These are phyloP conservation scores for Nothomitra cinnamomea DNA, from an alignment of 2,329 filamentous ascomycete genomes.

Conservation along the genomic window DNA sequence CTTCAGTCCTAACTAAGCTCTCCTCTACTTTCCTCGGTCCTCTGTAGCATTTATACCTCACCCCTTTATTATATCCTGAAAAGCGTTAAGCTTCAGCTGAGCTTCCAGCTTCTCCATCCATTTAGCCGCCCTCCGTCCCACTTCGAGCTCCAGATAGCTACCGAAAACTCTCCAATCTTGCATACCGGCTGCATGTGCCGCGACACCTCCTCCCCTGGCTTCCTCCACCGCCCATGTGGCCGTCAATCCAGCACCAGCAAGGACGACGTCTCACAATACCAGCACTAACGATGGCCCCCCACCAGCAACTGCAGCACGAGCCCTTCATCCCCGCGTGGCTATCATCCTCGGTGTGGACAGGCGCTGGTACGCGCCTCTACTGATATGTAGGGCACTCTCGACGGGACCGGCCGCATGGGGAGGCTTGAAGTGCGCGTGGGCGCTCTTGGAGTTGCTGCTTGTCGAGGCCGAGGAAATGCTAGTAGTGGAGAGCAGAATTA, in stretches of 20 bases:
- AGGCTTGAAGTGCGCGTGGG: conserved; percentile 51
- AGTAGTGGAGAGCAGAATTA: conserved; percentile 32
- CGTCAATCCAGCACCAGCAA: not conserved
- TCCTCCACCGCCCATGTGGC: conserved; percentile 1
- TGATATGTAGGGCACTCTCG: conserved; percentile 55
- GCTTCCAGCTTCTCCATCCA: not conserved
- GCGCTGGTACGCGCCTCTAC: conserved; percentile 56
- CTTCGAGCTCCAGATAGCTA: not conserved
- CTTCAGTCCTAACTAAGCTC: too few species aligned
- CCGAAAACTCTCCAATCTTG: not conserved
- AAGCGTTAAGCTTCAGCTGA: too few species aligned
- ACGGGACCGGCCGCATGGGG: conserved; percentile 55
- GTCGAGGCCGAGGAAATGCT: conserved; percentile 19
- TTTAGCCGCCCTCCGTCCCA: not conserved
- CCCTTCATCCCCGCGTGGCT: conserved; percentile 58
- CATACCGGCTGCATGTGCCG: not conserved
- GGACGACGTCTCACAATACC: not conserved
- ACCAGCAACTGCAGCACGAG: conserved; percentile 13
- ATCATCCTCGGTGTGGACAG: conserved; percentile 58
- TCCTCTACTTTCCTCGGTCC: too few species aligned
- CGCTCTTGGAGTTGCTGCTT: conserved; percentile 41
- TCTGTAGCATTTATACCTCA: not conserved
- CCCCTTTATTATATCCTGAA: not conserved
- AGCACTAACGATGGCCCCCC: not conserved
- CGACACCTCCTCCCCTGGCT: not conserved